A percentile compares a stretch with the other conserved stretches of the same genome.
Evolutionary conservation across 208 protist species (phyloP).

Genomic region (Crithidia fasciculata): DNA sequence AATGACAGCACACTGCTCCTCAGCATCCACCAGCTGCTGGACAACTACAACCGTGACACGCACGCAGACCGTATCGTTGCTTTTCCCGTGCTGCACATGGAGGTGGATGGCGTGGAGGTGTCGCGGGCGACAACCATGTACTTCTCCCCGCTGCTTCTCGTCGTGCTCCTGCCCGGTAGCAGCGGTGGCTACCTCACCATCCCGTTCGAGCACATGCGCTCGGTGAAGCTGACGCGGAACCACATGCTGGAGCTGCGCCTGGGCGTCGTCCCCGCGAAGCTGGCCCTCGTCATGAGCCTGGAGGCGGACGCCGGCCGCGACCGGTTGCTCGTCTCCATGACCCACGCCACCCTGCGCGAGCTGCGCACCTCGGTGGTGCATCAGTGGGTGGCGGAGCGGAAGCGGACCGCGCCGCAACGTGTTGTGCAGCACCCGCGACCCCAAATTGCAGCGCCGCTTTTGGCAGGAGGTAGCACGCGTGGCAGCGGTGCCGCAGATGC

Average conservation of each 20-base stretch:
- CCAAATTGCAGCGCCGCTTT: background rate
- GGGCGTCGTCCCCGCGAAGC: constrained; percentile 60
- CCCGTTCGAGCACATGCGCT: constrained; percentile 87
- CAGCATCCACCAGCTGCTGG: constrained; percentile 67
- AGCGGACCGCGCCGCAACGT: constrained; percentile 56
- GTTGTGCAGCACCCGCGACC: constrained; percentile 4
- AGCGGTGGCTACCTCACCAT: constrained; percentile 81
- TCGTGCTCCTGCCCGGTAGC: constrained; percentile 63
- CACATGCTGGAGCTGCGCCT: constrained; percentile 77
- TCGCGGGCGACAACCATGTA: constrained; percentile 77
- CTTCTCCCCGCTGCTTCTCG: constrained; percentile 78
- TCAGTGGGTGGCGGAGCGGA: constrained; percentile 82
- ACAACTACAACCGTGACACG: constrained; percentile 71
- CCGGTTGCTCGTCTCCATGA: constrained; percentile 73
- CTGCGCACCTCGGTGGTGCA: constrained; percentile 62
- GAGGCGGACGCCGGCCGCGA: constrained; percentile 40
- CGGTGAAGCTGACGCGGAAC: constrained; percentile 78
- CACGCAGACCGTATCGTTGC: constrained; percentile 37
- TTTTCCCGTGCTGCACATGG: constrained; percentile 65
- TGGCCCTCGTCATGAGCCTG: constrained; percentile 63
- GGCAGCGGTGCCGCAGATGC: background rate
- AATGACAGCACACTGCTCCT: constrained; percentile 78
- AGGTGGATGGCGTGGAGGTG: constrained; percentile 57
- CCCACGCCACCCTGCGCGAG: constrained; percentile 61
- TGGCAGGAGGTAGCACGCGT: background rate